Evolutionary conservation across 495 filamentous ascomycete species (phyloP).

Genomic region (Margaritispora aquatica): DNA sequence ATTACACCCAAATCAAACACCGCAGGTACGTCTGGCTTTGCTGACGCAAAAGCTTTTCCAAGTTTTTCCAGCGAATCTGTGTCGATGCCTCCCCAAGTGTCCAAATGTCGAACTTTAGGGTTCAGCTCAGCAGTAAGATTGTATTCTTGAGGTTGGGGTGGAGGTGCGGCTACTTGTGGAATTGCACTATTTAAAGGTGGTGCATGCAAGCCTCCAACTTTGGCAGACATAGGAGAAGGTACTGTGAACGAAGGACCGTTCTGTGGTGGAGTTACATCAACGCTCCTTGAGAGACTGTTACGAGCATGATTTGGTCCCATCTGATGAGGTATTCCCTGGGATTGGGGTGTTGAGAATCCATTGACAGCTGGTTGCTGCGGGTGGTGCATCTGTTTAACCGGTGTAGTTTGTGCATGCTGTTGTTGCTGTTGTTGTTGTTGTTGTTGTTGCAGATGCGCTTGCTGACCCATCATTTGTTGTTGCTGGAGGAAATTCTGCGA

Average conservation of each 20-base stretch:
- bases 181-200: slow-evolving; percentile 15
- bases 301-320: slow-evolving; percentile 20
- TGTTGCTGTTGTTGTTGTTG: slow-evolving; percentile 31
- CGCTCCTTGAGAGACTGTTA: slow-evolving; percentile 19
- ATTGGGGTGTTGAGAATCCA: slow-evolving; percentile 44
- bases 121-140: slow-evolving; percentile 40
- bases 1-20: slow-evolving; percentile 78
- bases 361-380: slow-evolving; percentile 41
- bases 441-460: slow-evolving; percentile 29
- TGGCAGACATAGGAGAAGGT: slow-evolving; percentile 21
- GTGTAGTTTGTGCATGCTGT: slow-evolving; percentile 30
- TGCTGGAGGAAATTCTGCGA: slow-evolving; percentile 32
- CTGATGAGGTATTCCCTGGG: slow-evolving; percentile 26
- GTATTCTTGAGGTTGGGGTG: slow-evolving; percentile 20
- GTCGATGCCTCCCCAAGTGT: slow-evolving; percentile 60
- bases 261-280: slow-evolving; percentile 22
- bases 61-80: slow-evolving; percentile 53
- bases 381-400: slow-evolving; percentile 46
- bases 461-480: slow-evolving; percentile 38
- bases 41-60: slow-evolving; percentile 53
- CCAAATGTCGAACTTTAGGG: slow-evolving; percentile 54
- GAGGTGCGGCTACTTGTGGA: neutral
- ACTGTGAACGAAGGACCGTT: slow-evolving; percentile 20
- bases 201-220: slow-evolving; percentile 11
- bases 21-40: slow-evolving; percentile 66